Base-by-base conservation (phyloP, 768 basidiomycete genomes). In the Mrakia gelida region DNA sequence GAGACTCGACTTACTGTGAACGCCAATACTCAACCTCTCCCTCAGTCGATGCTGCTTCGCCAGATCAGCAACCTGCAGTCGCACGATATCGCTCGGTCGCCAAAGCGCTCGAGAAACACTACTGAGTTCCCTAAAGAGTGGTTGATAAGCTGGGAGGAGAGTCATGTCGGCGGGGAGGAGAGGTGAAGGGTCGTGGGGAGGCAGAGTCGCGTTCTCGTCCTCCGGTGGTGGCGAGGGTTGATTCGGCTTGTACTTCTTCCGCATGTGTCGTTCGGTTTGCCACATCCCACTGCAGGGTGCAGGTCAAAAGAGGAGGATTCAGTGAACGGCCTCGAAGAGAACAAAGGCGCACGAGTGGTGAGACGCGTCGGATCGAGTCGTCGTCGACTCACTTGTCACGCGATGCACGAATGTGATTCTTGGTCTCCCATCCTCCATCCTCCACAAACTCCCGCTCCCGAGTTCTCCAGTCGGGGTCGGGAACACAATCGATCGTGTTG, bases 1-100 rank as follows among this genome's bases (percentile, higher is more conserved):
- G 16, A n/a, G n/a, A n/a, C n/a, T n/a, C 32, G 67, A 68, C 67
- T 9, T 10, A 68, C 67, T 41, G 67, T 68, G 67, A 34, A 68
- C 26, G 0, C 67, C 67, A 41, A 68, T 38, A 6, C 34, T 68
- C 34, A 41, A 3, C 67, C 67, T 13, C 38, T 68, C 67, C 34
- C 34, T 68, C 34, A 68, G 16, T 26, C 67, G 67, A 41, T 68
- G 38, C 34, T 68, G 32, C 23, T 34, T 41, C 34, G 41, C 7
- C 23, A 68, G 38, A 32, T 38, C 32, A 4, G 32, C 67, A 6
- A 68, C 67, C 67, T 68, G 67, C 23, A 41, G 3, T 34, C 23
- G 34, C 16, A 68, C 23, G 32, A 68, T 41, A 6, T 38, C 34
- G 18, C 23, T 41, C 67, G 67, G 67, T 18, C 38, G 32, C 67